These are phyloP conservation scores for Didymella lethalis DNA, from an alignment of 2,329 filamentous ascomycete genomes.

Conservation along the genomic window DNA sequence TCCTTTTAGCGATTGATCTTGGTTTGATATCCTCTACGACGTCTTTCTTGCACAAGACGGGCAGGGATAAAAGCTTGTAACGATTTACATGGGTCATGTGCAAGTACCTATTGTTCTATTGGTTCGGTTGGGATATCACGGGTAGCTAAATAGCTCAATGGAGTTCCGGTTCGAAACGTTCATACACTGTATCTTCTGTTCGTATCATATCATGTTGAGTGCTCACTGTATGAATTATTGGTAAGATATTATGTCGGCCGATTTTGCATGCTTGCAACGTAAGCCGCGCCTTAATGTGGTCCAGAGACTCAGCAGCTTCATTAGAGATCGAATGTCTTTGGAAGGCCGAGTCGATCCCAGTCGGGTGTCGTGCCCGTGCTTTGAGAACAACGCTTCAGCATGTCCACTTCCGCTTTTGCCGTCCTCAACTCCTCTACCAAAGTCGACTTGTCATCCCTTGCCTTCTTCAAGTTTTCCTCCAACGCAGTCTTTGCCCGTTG, in stretches of 20 bases:
- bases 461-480: neutral
- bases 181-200: conserved; percentile 1
- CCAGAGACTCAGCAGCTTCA: neutral
- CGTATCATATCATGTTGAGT: neutral
- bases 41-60: conserved; percentile 25
- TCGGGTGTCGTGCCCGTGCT: neutral
- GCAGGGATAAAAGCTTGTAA: conserved; percentile 37
- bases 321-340: neutral
- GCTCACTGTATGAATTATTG: too few relatives aligned
- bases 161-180: conserved; percentile 38
- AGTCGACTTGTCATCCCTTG: neutral
- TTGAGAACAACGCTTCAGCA: neutral
- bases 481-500: too few relatives aligned
- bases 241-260: too few relatives aligned
- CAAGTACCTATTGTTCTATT: conserved; percentile 25
- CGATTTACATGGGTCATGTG: conserved; percentile 31
- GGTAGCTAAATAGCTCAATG: conserved; percentile 40
- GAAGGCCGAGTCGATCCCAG: too few relatives aligned
- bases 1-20: conserved; percentile 32
- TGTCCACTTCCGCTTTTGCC: neutral
- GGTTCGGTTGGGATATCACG: conserved; percentile 25
- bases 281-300: neutral
- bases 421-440: neutral
- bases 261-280: neutral
- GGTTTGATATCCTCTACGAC: conserved; percentile 31